Evolutionary conservation across 805 yeast genomes (phyloP).

Genomic region (Helenozyma baotianmanensis): DNA sequence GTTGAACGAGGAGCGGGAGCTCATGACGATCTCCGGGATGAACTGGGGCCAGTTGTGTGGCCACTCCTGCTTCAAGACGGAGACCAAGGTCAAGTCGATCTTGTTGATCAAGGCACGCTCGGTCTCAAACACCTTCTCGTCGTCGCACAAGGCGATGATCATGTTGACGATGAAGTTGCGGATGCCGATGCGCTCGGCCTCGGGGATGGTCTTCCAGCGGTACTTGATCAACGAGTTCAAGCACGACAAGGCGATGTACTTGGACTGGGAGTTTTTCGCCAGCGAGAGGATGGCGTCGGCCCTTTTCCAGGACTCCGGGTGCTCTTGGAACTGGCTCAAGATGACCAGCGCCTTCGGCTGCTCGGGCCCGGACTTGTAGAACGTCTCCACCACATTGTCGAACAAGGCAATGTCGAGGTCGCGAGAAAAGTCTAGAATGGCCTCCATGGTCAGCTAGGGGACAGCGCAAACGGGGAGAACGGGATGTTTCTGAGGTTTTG

Average conservation of each 20-base stretch:
- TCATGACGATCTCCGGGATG: slow-evolving; percentile 84
- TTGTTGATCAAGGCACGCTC: slow-evolving; percentile 86
- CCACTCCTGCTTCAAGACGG: slow-evolving; percentile 97
- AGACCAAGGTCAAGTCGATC: slow-evolving; percentile 90
- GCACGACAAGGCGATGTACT: slow-evolving; percentile 86
- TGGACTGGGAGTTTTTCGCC: slow-evolving; percentile 78
- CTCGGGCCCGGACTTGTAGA: slow-evolving; percentile 66
- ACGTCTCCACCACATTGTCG: slow-evolving; percentile 81
- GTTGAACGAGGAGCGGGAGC: slow-evolving; percentile 79
- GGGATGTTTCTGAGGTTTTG: too few relatives aligned
- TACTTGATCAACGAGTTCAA: slow-evolving; percentile 86
- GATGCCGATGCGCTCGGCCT: slow-evolving; percentile 85
- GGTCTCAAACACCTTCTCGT: slow-evolving; percentile 62
- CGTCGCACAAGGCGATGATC: slow-evolving; percentile 88
- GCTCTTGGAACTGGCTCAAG: slow-evolving; percentile 80
- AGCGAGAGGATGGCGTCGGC: slow-evolving; percentile 84
- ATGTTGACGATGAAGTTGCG: slow-evolving; percentile 90
- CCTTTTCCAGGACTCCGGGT: slow-evolving; percentile 93
- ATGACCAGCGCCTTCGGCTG: slow-evolving; percentile 69
- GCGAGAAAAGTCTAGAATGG: slow-evolving; percentile 77
- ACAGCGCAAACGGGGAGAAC: too few relatives aligned
- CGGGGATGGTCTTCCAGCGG: slow-evolving; percentile 90
- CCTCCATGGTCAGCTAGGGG: slow-evolving; percentile 72
- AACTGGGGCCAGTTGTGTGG: slow-evolving; percentile 98
- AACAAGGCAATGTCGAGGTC: slow-evolving; percentile 76